Evolutionary conservation across 306 rosid genomes (phyloP).

Genomic region (Mimosa bimucronata): DNA sequence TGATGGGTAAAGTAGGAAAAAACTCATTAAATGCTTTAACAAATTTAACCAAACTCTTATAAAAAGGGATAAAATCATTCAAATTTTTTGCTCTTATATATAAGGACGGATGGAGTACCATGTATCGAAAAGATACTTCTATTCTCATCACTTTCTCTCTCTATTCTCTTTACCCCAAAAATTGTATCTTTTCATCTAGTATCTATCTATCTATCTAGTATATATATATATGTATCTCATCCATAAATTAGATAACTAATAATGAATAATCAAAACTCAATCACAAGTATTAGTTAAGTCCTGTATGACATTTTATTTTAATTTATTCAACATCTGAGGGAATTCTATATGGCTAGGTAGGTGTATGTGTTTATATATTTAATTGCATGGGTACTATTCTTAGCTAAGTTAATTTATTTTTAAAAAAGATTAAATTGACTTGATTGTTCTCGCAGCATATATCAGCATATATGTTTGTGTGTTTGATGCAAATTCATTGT

Average conservation of each 20-base stretch:
- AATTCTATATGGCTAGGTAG: neutral
- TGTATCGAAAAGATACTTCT: slow-evolving; percentile 41
- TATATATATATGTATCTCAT: neutral
- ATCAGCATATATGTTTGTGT: neutral
- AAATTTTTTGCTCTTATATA: no score
- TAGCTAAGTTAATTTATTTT: slow-evolving; percentile 6
- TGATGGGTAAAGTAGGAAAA: no score
- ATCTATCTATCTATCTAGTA: no score
- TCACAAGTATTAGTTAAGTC: slow-evolving; percentile 9
- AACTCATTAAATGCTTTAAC: no score
- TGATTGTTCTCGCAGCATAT: slow-evolving; percentile 9
- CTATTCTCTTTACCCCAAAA: neutral
- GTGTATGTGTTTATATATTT: neutral
- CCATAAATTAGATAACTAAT: neutral
- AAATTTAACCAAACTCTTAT: no score
- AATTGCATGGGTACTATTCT: slow-evolving; percentile 42
- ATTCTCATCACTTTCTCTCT: slow-evolving; percentile 21
- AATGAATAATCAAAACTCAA: neutral
- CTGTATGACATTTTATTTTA: slow-evolving; percentile 15
- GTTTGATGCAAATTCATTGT: slow-evolving; percentile 31
- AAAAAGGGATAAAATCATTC: no score
- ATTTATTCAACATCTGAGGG: slow-evolving; percentile 4
- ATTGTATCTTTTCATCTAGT: neutral
- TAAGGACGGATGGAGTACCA: no score
- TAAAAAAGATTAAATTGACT: neutral